Evolutionary conservation across 352 stramenopile genomes (phyloP).

Genomic region (Pythium sp.): DNA sequence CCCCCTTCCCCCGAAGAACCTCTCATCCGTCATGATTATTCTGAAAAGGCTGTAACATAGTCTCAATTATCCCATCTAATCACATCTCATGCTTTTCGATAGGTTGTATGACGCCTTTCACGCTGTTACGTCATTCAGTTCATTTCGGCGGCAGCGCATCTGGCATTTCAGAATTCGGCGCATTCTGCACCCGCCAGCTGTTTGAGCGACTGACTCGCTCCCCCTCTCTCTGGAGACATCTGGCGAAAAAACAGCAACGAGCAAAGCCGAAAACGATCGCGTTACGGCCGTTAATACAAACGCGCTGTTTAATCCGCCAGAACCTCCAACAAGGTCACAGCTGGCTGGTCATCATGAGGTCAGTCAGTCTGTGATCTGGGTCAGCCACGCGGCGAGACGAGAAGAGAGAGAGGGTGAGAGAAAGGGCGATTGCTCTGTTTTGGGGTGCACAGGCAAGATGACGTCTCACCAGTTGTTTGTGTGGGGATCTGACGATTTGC

Average conservation of each 20-base stretch:
- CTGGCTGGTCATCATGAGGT: neutral
- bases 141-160: neutral
- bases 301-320: neutral
- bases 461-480: no score
- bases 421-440: neutral
- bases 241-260: neutral
- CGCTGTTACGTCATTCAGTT: neutral
- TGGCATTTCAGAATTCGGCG: neutral
- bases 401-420: neutral
- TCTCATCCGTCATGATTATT: neutral
- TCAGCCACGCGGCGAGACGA: neutral
- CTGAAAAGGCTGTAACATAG: neutral
- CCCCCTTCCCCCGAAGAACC: neutral
- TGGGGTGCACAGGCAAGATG: neutral
- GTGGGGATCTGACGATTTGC: neutral
- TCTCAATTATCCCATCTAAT: neutral
- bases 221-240: neutral
- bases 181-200: neutral
- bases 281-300: conserved; percentile 2
- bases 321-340: no score
- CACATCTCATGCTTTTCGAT: neutral
- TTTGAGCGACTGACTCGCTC: neutral
- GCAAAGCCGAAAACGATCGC: neutral
- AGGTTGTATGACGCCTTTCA: neutral
- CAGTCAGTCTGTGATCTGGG: neutral